Percentiles rank a stretch among this genome's conserved stretches.
phyloP scores from a whole-genome alignment of 495 filamentous ascomycete species.

The Penicillium goetzii region DNA sequence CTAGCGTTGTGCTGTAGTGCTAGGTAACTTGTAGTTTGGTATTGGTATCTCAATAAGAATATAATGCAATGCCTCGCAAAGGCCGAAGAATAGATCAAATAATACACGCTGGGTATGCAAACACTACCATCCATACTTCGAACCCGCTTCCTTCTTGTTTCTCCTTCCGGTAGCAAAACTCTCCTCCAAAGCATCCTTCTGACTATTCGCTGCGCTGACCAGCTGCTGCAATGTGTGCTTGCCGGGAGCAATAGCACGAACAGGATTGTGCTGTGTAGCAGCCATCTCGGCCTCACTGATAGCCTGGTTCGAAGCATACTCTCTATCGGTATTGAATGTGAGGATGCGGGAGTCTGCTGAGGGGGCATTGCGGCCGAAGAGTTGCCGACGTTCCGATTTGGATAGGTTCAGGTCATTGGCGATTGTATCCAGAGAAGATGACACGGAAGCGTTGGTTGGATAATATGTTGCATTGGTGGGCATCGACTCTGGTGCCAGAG shows the following conservation, averaged over 20 bases:
- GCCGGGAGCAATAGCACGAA: constrained; percentile 81
- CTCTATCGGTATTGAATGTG: constrained; percentile 82
- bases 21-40: background rate
- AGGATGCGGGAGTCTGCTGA: constrained; percentile 55
- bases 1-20: background rate
- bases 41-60: constrained; percentile 25
- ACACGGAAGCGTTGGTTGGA: constrained; percentile 28
- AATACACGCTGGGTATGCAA: background rate
- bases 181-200: constrained; percentile 85
- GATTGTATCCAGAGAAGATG: constrained; percentile 58
- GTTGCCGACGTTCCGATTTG: constrained; percentile 70
- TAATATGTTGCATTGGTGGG: constrained; percentile 10
- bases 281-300: constrained; percentile 56
- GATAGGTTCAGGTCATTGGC: constrained; percentile 77
- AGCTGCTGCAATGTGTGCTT: constrained; percentile 88
- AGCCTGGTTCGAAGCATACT: constrained; percentile 81
- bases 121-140: constrained; percentile 80
- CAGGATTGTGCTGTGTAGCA: constrained; percentile 74
- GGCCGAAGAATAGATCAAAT: constrained; percentile 1
- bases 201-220: constrained; percentile 75
- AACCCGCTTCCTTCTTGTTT: constrained; percentile 77
- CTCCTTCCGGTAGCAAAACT: constrained; percentile 76
- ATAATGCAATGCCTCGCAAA: constrained; percentile 6
- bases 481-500: constrained; percentile 5
- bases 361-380: constrained; percentile 69